Evolutionary conservation across 1,139 yeast genomes (phyloP).

Genomic region (Saccharomyces hybrid): DNA sequence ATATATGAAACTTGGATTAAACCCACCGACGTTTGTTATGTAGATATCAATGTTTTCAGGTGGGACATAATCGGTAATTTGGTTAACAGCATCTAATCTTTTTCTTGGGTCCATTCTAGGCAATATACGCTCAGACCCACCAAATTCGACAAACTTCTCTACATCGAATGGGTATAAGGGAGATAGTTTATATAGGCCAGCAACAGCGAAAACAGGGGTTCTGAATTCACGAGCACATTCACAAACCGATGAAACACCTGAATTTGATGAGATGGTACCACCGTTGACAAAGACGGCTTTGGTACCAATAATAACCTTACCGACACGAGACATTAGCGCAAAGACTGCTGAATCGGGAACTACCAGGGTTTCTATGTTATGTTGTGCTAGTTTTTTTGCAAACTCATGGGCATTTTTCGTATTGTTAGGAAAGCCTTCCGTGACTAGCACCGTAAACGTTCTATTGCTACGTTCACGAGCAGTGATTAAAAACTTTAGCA

Average conservation of each 20-base stretch:
- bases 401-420: conserved; percentile 66
- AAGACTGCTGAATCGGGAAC: conserved; percentile 90
- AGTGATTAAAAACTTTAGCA: conserved; percentile 72
- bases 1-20: conserved; percentile 91
- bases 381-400: conserved; percentile 71
- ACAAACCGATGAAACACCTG: conserved; percentile 85
- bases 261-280: conserved; percentile 76
- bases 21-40: conserved; percentile 92
- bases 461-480: conserved; percentile 71
- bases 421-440: conserved; percentile 89
- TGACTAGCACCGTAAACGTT: conserved; percentile 83
- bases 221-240: conserved; percentile 92
- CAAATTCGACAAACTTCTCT: conserved; percentile 83
- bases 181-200: conserved; percentile 87
- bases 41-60: conserved; percentile 93
- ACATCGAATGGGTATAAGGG: conserved; percentile 92
- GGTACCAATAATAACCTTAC: conserved; percentile 90
- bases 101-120: conserved; percentile 29
- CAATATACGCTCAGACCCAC: conserved; percentile 52
- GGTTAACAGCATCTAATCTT: conserved; percentile 79
- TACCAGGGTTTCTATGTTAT: conserved; percentile 81
- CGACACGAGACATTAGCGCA: conserved; percentile 96
- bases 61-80: conserved; percentile 83
- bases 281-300: conserved; percentile 93
- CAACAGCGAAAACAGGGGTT: conserved; percentile 92